These are phyloP conservation scores for Tylopilus intermedius DNA, from an alignment of 768 basidiomycete genomes.

Conservation along the genomic window DNA sequence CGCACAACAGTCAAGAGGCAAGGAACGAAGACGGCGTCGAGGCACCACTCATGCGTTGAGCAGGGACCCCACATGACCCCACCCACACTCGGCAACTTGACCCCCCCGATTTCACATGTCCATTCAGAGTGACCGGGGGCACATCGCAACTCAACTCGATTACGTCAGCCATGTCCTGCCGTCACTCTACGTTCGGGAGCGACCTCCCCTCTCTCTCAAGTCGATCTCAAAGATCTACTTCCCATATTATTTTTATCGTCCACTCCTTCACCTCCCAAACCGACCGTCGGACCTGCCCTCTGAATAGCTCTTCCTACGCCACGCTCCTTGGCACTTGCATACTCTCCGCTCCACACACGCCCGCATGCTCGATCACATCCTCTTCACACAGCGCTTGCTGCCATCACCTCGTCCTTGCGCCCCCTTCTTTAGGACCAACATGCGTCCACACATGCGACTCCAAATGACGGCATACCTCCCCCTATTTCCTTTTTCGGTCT, in stretches of 20 bases:
- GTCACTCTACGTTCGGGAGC: conserved; percentile 12
- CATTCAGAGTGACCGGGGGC: conserved; percentile 11
- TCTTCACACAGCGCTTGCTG: too few species aligned
- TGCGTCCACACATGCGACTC: conserved; percentile 1
- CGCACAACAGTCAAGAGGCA: neutral
- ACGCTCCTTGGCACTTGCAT: too few species aligned
- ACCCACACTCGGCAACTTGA: neutral
- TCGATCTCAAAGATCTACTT: conserved; percentile 7
- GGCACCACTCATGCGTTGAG: conserved; percentile 10
- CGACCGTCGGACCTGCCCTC: neutral
- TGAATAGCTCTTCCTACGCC: too few species aligned
- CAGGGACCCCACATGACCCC: conserved; percentile 14
- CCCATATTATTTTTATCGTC: neutral
- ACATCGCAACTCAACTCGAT: conserved; percentile 10
- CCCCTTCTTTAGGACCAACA: conserved; percentile 13
- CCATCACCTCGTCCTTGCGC: conserved; percentile 1
- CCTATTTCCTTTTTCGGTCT: conserved; percentile 13
- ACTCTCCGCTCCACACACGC: too few species aligned
- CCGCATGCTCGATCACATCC: too few species aligned
- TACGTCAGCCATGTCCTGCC: neutral
- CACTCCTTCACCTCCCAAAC: neutral
- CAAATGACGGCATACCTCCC: conserved; percentile 10
- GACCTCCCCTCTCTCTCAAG: neutral
- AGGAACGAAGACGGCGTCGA: conserved; percentile 4
- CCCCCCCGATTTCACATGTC: conserved; percentile 30